Percentiles rank a stretch among this genome's conserved stretches.
These are phyloP conservation scores for Colletotrichum siamense DNA, from an alignment of 2,329 filamentous ascomycete species.

Conservation along the genomic window DNA sequence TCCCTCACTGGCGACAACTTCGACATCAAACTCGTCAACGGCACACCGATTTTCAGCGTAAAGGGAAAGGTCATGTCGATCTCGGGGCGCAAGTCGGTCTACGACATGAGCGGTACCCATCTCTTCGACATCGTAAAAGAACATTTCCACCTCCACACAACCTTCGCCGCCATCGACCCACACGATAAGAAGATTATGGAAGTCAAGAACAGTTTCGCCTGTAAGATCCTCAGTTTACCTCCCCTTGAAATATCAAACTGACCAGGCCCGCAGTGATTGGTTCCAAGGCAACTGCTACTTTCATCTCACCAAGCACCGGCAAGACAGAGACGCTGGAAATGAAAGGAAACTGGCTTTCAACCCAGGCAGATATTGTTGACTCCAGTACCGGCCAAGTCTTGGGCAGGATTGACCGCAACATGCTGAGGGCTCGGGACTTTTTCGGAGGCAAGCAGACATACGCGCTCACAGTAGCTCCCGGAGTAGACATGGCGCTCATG, in stretches of 20 bases:
- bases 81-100: constrained; percentile 60
- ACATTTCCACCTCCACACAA: constrained; percentile 53
- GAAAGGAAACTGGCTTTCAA: constrained; percentile 67
- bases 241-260: neutral
- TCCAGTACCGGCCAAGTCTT: constrained; percentile 54
- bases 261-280: constrained; percentile 46
- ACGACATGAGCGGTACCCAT: constrained; percentile 56
- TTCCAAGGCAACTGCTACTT: constrained; percentile 61
- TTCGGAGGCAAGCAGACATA: constrained; percentile 71
- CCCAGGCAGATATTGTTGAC: constrained; percentile 61
- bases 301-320: constrained; percentile 54
- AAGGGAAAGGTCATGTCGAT: constrained; percentile 60
- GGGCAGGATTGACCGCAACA: constrained; percentile 63
- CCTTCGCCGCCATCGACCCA: constrained; percentile 54
- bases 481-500: constrained; percentile 70
- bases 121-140: constrained; percentile 66
- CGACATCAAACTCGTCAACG: constrained; percentile 61
- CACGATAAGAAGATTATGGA: constrained; percentile 54
- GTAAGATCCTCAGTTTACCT: neutral
- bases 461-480: constrained; percentile 65
- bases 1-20: constrained; percentile 70
- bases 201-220: constrained; percentile 49
- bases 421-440: constrained; percentile 62
- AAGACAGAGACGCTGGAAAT: constrained; percentile 55
- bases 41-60: constrained; percentile 59